These are phyloP conservation scores for Stachybotrys echinatus DNA, from an alignment of 2,329 filamentous ascomycete genomes.

Conservation along the genomic window DNA sequence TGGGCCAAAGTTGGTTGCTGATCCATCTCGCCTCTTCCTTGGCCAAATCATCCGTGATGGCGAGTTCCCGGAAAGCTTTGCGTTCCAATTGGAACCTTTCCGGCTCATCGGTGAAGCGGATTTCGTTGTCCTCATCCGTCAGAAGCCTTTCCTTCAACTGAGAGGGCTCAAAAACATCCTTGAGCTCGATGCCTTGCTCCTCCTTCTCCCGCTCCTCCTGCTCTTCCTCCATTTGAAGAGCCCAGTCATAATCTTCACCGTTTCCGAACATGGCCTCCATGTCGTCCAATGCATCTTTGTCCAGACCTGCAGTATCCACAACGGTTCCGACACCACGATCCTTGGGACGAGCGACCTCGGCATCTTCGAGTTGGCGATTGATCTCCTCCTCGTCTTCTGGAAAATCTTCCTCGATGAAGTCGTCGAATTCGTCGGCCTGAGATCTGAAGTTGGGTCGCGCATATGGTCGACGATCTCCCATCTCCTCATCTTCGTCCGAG, in stretches of 20 bases:
- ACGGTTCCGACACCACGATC: conserved; percentile 64
- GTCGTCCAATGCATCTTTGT: conserved; percentile 89
- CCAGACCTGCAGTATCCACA: conserved; percentile 77
- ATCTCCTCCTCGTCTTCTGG: conserved; percentile 79
- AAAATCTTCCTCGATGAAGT: conserved; percentile 96
- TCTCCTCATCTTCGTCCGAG: conserved; percentile 85
- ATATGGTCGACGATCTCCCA: conserved; percentile 48
- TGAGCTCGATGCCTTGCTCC: conserved; percentile 83
- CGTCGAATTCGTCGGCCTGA: conserved; percentile 76
- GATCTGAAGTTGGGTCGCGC: conserved; percentile 50
- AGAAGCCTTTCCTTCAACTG: conserved; percentile 91
- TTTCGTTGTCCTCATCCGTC: conserved; percentile 90
- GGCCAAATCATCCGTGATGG: conserved; percentile 78
- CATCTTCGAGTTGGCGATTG: conserved; percentile 72
- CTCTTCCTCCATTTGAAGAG: conserved; percentile 80
- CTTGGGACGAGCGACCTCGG: conserved; percentile 79
- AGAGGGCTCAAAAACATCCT: conserved; percentile 96
- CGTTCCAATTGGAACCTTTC: conserved; percentile 92
- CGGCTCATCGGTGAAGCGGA: conserved; percentile 82
- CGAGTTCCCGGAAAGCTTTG: conserved; percentile 78
- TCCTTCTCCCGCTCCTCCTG: conserved; percentile 74
- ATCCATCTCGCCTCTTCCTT: conserved; percentile 92
- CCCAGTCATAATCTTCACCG: conserved; percentile 94
- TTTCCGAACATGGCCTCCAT: conserved; percentile 96
- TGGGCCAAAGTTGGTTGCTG: conserved; percentile 80